Percentiles rank a stretch among this genome's conserved stretches.
Conservation (phyloP, 73 alveolate species). For the Chromera velia region DNA sequence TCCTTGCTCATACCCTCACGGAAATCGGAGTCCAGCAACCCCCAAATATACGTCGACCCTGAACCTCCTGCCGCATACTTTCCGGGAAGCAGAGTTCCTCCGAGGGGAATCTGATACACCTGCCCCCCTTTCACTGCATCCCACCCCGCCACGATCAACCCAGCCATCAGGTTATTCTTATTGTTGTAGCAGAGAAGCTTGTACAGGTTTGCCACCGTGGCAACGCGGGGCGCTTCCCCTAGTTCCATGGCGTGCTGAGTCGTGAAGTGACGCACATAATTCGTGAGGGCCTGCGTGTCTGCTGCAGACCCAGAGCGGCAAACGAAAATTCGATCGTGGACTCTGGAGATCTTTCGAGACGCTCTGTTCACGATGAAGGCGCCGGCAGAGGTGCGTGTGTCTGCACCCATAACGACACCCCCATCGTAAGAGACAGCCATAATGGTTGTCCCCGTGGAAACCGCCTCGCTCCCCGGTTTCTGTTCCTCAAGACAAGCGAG, state of each 20-base stretch:
- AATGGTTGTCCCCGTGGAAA: constrained; percentile 53
- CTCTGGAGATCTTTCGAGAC: constrained; percentile 36
- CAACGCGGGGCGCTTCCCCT: constrained; percentile 73
- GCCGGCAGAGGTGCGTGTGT: constrained; percentile 66
- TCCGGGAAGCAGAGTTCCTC: constrained; percentile 18
- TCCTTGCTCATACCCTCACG: constrained; percentile 68
- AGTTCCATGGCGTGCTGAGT: constrained; percentile 56
- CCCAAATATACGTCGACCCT: constrained; percentile 75
- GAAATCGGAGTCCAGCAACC: constrained; percentile 69
- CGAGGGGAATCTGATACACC: constrained; percentile 31
- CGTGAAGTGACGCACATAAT: constrained; percentile 61
- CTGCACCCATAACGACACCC: constrained; percentile 80
- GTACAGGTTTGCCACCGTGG: constrained; percentile 77
- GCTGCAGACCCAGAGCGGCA: constrained; percentile 80
- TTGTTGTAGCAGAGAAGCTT: constrained; percentile 67
- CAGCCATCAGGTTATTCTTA: constrained; percentile 68
- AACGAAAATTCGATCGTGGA: constrained; percentile 19
- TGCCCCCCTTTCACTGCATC: constrained; percentile 78
- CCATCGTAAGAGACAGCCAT: constrained; percentile 67
- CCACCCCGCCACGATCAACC: constrained; percentile 79
- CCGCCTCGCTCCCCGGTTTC: too few relatives aligned
- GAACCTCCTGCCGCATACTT: constrained; percentile 61
- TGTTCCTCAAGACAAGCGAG: too few relatives aligned
- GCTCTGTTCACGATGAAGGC: constrained; percentile 29
- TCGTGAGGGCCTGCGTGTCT: constrained; percentile 78